Base-by-base conservation (phyloP, 768 basidiomycete genomes). In the Phlebiopsis gigantea region DNA sequence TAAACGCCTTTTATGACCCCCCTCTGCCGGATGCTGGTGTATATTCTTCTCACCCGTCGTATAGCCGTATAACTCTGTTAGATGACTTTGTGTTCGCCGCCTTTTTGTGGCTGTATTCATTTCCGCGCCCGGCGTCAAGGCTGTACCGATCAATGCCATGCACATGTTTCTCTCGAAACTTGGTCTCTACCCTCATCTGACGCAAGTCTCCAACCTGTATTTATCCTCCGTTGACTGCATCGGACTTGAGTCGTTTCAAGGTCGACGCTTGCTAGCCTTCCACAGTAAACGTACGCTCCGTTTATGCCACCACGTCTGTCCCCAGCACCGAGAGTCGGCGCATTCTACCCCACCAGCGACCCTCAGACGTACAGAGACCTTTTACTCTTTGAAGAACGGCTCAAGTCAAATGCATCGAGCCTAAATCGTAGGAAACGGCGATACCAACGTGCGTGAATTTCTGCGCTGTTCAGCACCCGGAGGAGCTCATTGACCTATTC, bases 371-470 rank as follows among this genome's bases (percentile, higher is more conserved):
- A 88, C 70, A 77, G 88, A 45, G 96, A 99, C 68, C 75, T 99
- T 14, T 79, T 98, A 22, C 75, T 93, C 45, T 98, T 98, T 58
- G 96, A 99, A 73, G 95, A 98, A 68, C 80, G 96, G n/a, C 82
- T 99, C 57, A 97, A 97, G 75, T 88, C 89, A 19, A 98, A 89
- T 66, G 93, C 92, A 5, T 81, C 87, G n/a, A 81, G 78, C 58
- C 75, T 95, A 15, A 87, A 88, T 64, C 79, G 81, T 26, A 77
- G 92, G 55, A 94, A 94, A 71, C 79, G 83, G 25, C 80, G 89
- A 57, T 94, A 94, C 71, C 88, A 93, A 73, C 67, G 91, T 93
- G 67, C 63, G 83, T 78, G 61, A 39, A 39, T 10, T 46, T 45
- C 55, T 34, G 57, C 34, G 45, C 47, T 12, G 26, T 4, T 46